Evolutionary conservation across 306 rosid genomes (phyloP), one percentile per base, ranked within the genome.

Genomic region (Ceratonia siliqua): DNA sequence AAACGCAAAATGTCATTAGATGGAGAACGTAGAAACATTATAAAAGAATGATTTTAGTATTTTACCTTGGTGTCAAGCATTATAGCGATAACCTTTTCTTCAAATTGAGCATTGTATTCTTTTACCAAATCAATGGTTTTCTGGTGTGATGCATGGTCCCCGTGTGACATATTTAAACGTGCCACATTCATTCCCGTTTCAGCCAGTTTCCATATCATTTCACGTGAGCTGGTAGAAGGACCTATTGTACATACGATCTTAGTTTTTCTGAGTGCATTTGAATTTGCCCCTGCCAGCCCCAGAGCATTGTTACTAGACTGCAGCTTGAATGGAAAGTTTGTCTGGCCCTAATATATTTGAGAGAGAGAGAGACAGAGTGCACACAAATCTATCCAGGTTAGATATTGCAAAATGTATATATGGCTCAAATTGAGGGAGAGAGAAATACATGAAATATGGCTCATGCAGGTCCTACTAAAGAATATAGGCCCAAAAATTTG

Each of bases 41-140:
- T 32, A 18, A 35, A 33, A n/a, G n/a, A n/a, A n/a, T n/a, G n/a
- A n/a, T n/a, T n/a, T n/a, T n/a, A n/a, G n/a, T n/a, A n/a, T n/a
- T 77, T 67, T 36, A 89, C 97, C 97, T 94, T 94, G 57, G 98
- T 94, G 85, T 94, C 98, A 66, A 94, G 90, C 98, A 94, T 91
- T 82, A 94, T 89, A 80, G 97, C 91, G 10, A 94, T 80, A 35
- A 82, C 96, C 77, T 84, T 91, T 62, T 91, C 88, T 20, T 82
- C 81, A 73, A 88, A 90, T 63, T 81, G 93, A 68, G 91, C 82
- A 52, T 94, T 94, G 88, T 89, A 94, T 49, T 91, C 84, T 84
- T 82, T 90, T 14, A 94, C 98, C 62, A 88, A 55, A 74, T 91
- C 83, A 63, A 94, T 88, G 20, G 98, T 90, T 78, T 88, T 90